phyloP scores from a whole-genome alignment of 164 flowering plant species.

The Umbellularia californica region DNA sequence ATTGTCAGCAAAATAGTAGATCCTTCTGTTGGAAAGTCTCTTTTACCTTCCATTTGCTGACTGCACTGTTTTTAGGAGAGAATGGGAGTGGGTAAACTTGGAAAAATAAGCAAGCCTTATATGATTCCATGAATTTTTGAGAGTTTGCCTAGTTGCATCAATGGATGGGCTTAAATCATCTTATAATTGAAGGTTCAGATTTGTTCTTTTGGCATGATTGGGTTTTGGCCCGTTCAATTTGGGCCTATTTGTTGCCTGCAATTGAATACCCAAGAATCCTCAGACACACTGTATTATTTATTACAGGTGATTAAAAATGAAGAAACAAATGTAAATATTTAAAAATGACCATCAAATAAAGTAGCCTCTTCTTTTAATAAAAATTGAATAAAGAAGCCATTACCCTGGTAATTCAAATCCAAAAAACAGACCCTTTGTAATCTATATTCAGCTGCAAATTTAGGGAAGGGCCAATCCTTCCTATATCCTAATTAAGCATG shows the following conservation, averaged over 20 bases:
- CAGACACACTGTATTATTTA: too few species aligned
- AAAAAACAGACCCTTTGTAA: background rate
- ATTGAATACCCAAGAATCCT: background rate
- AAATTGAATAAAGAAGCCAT: background rate
- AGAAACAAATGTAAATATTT: background rate
- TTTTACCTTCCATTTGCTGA: background rate
- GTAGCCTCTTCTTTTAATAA: background rate
- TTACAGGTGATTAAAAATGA: background rate
- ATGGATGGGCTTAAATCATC: too few species aligned
- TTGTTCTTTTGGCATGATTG: too few species aligned
- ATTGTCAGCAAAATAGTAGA: background rate
- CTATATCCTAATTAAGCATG: background rate
- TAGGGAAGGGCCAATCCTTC: background rate
- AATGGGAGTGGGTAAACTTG: conserved; percentile 1
- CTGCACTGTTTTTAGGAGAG: background rate
- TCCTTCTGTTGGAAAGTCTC: conserved; percentile 7
- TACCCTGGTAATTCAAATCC: background rate
- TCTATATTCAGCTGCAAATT: background rate
- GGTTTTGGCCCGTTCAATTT: background rate
- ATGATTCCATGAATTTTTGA: background rate
- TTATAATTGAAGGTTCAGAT: background rate
- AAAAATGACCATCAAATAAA: background rate
- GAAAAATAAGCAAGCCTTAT: background rate
- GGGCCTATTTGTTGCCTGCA: background rate
- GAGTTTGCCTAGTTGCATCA: background rate